Evolutionary conservation across 2,329 filamentous ascomycete species (phyloP).

Genomic region (Dendryphion nanum): DNA sequence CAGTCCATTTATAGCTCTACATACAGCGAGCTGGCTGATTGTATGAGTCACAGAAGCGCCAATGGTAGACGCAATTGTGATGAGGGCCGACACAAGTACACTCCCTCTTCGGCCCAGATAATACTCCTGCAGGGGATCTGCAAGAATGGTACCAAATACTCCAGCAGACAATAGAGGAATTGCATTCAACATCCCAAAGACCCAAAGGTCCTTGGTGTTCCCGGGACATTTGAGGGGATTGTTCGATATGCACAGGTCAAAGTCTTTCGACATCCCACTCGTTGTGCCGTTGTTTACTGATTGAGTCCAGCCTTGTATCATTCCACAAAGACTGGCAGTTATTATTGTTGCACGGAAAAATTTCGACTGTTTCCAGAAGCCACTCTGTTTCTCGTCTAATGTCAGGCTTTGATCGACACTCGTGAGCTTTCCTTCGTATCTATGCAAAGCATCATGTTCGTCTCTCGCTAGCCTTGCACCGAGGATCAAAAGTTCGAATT

Average conservation of each 20-base stretch:
- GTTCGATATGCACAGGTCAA: constrained; percentile 10
- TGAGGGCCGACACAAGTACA: constrained; percentile 15
- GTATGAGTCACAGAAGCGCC: constrained; percentile 17
- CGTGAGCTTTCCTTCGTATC: constrained; percentile 17
- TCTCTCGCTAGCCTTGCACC: constrained; percentile 22
- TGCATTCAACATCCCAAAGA: constrained; percentile 20
- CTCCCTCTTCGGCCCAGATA: constrained; percentile 18
- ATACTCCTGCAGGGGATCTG: constrained; percentile 20
- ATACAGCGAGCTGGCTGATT: constrained; percentile 14
- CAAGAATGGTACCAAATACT: constrained; percentile 17
- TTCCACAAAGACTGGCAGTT: constrained; percentile 16
- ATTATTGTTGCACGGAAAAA: constrained; percentile 21
- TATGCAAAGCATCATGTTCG: constrained; percentile 14
- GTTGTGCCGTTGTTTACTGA: constrained; percentile 17
- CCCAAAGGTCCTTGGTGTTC: constrained; percentile 14
- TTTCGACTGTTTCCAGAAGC: constrained; percentile 23
- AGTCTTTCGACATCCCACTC: constrained; percentile 17
- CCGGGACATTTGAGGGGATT: constrained; percentile 4
- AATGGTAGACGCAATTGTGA: constrained; percentile 20
- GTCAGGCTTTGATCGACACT: constrained; percentile 12
- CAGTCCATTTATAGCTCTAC: constrained; percentile 19
- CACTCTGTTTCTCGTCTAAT: constrained; percentile 8
- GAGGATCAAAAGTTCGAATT: constrained; percentile 15
- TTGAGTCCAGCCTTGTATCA: constrained; percentile 23
- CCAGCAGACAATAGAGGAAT: constrained; percentile 19